Conservation (phyloP, 768 basidiomycete genomes). For the Mrakia frigida region DNA sequence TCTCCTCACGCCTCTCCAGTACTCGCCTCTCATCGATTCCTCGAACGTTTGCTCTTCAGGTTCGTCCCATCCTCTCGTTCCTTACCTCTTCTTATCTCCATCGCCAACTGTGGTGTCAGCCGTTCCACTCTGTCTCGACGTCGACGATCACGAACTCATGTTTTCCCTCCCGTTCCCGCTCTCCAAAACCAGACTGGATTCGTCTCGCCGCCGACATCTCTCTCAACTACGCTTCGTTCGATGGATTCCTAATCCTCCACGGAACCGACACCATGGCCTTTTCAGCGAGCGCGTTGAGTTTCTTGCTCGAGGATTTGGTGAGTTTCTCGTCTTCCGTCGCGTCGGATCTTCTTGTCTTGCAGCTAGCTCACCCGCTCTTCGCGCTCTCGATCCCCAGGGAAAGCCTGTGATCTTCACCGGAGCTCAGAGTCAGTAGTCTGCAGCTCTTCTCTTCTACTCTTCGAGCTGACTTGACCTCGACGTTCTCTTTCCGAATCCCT, state of each 20-base stretch:
- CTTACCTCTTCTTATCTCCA: conserved; percentile 17
- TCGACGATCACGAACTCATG: too few species aligned
- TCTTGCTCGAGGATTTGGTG: conserved; percentile 76
- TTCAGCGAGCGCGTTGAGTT: conserved; percentile 80
- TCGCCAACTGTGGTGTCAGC: too few species aligned
- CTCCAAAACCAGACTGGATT: conserved; percentile 65
- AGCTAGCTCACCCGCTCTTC: background rate
- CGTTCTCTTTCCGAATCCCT: background rate
- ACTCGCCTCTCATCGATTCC: conserved; percentile 31
- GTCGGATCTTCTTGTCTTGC: background rate
- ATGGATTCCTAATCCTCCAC: conserved; percentile 64
- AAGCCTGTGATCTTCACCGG: conserved; percentile 64
- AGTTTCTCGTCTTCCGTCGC: conserved; percentile 65
- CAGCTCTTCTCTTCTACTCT: background rate
- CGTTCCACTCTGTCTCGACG: too few species aligned
- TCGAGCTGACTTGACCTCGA: background rate
- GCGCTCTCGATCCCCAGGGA: conserved; percentile 45
- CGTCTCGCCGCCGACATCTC: conserved; percentile 87
- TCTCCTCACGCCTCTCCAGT: conserved; percentile 15
- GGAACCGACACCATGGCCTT: conserved; percentile 48
- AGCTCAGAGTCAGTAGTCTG: conserved; percentile 77
- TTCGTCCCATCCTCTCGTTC: background rate
- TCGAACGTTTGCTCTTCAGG: conserved; percentile 16
- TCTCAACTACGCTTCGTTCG: conserved; percentile 76
- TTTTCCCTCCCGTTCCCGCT: conserved; percentile 14